These are phyloP conservation scores for Colletotrichum sp. DNA, from an alignment of 2,329 filamentous ascomycete species.

Conservation along the genomic window DNA sequence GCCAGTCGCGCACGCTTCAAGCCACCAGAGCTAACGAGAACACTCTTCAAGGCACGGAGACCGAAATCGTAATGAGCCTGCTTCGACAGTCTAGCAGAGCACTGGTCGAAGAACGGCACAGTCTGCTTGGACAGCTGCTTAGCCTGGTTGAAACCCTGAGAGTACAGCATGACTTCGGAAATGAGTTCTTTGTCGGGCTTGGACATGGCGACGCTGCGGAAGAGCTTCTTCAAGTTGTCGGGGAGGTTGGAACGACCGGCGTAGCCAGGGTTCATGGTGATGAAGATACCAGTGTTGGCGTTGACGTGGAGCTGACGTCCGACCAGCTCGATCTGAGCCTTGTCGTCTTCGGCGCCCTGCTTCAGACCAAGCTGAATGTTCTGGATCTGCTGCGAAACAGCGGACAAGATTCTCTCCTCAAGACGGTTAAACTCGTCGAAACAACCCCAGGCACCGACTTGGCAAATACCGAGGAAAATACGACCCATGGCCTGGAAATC, in stretches of 20 bases:
- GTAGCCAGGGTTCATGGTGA: constrained; percentile 99
- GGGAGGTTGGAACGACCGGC: constrained; percentile 96
- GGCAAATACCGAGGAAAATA: constrained; percentile 98
- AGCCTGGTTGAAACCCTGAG: constrained; percentile 96
- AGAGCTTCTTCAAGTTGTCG: constrained; percentile 99
- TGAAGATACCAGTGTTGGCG: constrained; percentile 95
- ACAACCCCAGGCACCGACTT: constrained; percentile 98
- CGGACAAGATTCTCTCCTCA: constrained; percentile 95
- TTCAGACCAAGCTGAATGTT: constrained; percentile 98
- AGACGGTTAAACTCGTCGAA: constrained; percentile 99
- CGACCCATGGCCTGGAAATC: constrained; percentile 99
- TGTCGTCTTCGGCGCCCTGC: constrained; percentile 80
- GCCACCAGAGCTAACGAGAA: constrained; percentile 95
- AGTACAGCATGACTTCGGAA: constrained; percentile 99
- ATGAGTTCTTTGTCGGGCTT: constrained; percentile 99
- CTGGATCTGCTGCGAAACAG: constrained; percentile 98
- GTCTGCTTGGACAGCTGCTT: constrained; percentile 94
- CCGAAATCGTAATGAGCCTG: constrained; percentile 99
- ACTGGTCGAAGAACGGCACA: constrained; percentile 97
- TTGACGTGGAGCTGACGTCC: constrained; percentile 91
- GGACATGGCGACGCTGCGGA: constrained; percentile 99
- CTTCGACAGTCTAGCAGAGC: constrained; percentile 80
- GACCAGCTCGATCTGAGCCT: constrained; percentile 91
- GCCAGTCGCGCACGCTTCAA: constrained; percentile 85
- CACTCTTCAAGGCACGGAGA: constrained; percentile 96